These are phyloP conservation scores for Moesziomyces sp. DNA, from an alignment of 1,284 basidiomycete species.

Conservation along the genomic window DNA sequence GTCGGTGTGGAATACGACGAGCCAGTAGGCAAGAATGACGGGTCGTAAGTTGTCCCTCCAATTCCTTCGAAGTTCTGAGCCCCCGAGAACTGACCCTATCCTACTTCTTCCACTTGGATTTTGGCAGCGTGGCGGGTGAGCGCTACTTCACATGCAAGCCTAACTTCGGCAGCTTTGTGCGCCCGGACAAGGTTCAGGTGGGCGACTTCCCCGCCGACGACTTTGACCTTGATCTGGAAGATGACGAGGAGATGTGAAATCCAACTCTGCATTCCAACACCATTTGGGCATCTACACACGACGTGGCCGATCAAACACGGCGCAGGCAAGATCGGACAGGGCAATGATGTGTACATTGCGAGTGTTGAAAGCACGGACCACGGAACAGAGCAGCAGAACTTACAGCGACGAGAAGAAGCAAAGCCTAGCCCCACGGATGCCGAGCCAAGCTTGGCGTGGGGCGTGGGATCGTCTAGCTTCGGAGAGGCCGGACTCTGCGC, in stretches of 20 bases:
- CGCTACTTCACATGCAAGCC: slow-evolving; percentile 83
- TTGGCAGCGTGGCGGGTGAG: slow-evolving; percentile 80
- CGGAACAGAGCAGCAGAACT: slow-evolving; percentile 1
- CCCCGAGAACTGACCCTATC: background rate
- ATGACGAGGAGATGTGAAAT: slow-evolving; percentile 43
- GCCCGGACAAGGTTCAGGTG: slow-evolving; percentile 81
- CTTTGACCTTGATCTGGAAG: slow-evolving; percentile 32
- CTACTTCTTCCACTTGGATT: background rate
- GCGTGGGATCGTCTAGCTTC: background rate
- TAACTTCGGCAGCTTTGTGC: slow-evolving; percentile 86
- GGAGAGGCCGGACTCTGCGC: background rate
- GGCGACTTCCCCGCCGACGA: slow-evolving; percentile 79
- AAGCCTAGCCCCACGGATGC: background rate
- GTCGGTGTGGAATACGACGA: slow-evolving; percentile 96
- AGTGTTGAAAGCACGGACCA: background rate
- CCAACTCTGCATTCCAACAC: background rate
- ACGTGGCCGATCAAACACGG: too few relatives aligned
- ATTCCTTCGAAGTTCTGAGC: background rate
- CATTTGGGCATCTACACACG: too few relatives aligned
- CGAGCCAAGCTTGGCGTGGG: too few relatives aligned
- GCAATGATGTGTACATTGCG: background rate
- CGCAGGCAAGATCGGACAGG: background rate
- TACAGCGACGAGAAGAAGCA: slow-evolving; percentile 8
- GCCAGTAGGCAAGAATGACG: slow-evolving; percentile 94
- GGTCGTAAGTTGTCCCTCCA: slow-evolving; percentile 75